phyloP scores from a whole-genome alignment of 164 flowering plant species.

The Vitis amurensis region DNA sequence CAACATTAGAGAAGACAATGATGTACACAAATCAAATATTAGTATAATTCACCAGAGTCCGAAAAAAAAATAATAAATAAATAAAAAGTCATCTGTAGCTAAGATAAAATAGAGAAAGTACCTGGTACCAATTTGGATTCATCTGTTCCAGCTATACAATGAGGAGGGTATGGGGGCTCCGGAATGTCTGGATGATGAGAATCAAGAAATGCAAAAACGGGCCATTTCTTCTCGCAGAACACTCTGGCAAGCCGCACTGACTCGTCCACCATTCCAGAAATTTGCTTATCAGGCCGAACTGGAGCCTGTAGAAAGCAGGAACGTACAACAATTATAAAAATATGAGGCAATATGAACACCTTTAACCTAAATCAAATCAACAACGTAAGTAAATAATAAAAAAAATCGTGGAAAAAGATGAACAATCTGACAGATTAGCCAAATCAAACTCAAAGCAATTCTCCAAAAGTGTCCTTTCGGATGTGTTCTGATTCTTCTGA shows the following conservation, averaged over 20 bases:
- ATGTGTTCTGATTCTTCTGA: too few relatives aligned
- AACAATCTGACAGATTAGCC: not conserved
- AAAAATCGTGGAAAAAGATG: not conserved
- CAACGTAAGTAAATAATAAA: not conserved
- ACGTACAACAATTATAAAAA: not conserved
- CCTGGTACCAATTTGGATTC: slow-evolving; percentile 50
- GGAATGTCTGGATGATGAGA: slow-evolving; percentile 85
- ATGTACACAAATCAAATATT: not conserved
- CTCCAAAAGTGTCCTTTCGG: too few relatives aligned
- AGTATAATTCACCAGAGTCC: not conserved
- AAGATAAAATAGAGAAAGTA: too few relatives aligned
- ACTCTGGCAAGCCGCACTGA: slow-evolving; percentile 50
- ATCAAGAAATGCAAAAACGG: slow-evolving; percentile 77
- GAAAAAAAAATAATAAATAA: not conserved
- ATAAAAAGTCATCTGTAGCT: too few relatives aligned
- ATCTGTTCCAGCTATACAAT: slow-evolving; percentile 81
- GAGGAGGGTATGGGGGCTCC: slow-evolving; percentile 90
- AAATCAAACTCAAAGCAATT: not conserved
- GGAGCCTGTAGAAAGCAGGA: slow-evolving; percentile 63
- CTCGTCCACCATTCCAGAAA: slow-evolving; percentile 76
- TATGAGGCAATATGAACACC: not conserved
- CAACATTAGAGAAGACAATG: not conserved
- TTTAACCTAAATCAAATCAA: too few relatives aligned
- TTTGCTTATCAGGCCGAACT: slow-evolving; percentile 55
- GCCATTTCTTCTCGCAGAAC: slow-evolving; percentile 82